Evolutionary conservation across 176 grass and related monocot genomes (phyloP).

Genomic region (Avena atlantica): DNA sequence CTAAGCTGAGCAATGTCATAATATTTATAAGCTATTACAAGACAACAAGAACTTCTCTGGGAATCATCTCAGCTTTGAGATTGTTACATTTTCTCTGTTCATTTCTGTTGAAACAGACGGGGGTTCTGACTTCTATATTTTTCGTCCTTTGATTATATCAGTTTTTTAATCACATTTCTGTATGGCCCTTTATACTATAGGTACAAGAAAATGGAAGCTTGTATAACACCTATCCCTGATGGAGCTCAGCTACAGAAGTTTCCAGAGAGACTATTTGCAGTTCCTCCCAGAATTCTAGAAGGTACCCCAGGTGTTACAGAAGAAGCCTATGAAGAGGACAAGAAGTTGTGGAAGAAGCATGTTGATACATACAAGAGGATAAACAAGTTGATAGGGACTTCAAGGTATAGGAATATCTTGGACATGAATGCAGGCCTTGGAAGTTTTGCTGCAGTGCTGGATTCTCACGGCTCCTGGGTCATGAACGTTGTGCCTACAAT

Average conservation of each 20-base stretch:
- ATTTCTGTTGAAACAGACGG: background rate
- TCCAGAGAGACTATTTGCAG: constrained; percentile 63
- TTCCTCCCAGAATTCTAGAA: constrained; percentile 72
- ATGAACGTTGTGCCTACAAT: constrained; percentile 87
- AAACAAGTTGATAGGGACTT: constrained; percentile 72
- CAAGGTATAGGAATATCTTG: constrained; percentile 86
- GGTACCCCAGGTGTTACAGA: constrained; percentile 59
- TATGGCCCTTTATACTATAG: constrained; percentile 45
- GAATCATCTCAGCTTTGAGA: constrained; percentile 8
- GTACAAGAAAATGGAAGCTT: constrained; percentile 91
- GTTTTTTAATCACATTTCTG: constrained; percentile 19
- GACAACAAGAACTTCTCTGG: background rate
- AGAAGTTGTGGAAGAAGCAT: constrained; percentile 77
- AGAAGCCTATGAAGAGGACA: constrained; percentile 65
- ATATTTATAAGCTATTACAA: background rate
- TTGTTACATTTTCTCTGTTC: background rate
- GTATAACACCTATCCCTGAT: constrained; percentile 53
- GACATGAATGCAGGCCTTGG: constrained; percentile 97
- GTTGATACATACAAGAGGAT: constrained; percentile 79
- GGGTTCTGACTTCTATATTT: background rate
- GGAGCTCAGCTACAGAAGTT: constrained; percentile 64
- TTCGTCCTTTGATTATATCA: background rate
- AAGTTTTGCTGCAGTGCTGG: constrained; percentile 74
- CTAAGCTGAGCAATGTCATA: background rate
- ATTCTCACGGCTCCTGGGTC: constrained; percentile 71